These are phyloP conservation scores for Phytophthora pinifolia DNA, from an alignment of 352 stramenopile species.

Conservation along the genomic window DNA sequence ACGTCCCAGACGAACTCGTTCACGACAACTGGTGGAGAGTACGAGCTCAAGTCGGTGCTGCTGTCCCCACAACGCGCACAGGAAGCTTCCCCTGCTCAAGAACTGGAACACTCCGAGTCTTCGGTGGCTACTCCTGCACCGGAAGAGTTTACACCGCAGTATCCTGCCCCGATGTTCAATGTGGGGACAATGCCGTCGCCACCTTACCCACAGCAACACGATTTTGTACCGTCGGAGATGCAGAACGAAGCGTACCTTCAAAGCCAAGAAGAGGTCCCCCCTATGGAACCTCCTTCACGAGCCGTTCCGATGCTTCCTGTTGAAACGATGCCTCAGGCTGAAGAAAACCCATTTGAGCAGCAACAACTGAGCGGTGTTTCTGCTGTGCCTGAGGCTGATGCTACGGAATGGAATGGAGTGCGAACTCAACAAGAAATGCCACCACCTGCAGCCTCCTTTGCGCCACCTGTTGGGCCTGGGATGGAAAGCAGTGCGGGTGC, in stretches of 20 bases:
- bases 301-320: slow-evolving; percentile 12
- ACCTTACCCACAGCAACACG: slow-evolving; percentile 14
- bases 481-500: background rate
- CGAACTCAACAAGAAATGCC: slow-evolving; percentile 8
- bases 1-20: background rate
- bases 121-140: background rate
- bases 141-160: slow-evolving; percentile 16
- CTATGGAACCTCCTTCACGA: slow-evolving; percentile 16
- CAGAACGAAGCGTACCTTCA: slow-evolving; percentile 11
- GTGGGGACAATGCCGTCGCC: slow-evolving; percentile 21
- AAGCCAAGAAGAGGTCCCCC: slow-evolving; percentile 11
- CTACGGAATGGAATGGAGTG: slow-evolving; percentile 4
- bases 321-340: background rate
- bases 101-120: slow-evolving; percentile 9
- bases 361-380: slow-evolving; percentile 1
- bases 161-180: slow-evolving; percentile 21
- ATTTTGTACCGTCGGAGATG: slow-evolving; percentile 2
- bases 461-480: background rate
- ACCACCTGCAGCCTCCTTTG: background rate
- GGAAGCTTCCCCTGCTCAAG: slow-evolving; percentile 4
- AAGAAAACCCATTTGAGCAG: slow-evolving; percentile 5
- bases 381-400: too few species aligned
- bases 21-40: slow-evolving; percentile 16
- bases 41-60: slow-evolving; percentile 43
- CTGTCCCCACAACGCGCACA: slow-evolving; percentile 29